Base-by-base conservation (phyloP, 2,329 filamentous ascomycete genomes). In the Colletotrichum sp. region DNA sequence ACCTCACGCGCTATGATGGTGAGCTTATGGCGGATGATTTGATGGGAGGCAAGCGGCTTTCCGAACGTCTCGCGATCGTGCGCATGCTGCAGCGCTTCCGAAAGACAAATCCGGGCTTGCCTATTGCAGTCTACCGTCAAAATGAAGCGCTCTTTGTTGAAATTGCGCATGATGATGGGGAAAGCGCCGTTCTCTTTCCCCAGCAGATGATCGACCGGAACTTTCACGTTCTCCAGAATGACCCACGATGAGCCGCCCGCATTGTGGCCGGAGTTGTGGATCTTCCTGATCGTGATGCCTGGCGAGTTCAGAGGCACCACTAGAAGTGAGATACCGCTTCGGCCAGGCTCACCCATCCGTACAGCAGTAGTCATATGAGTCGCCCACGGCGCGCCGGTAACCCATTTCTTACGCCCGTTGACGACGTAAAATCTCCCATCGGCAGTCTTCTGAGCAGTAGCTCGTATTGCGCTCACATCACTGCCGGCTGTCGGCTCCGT, bases 361-460 rank as follows among this genome's bases (percentile, higher is more conserved):
- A 92, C 90, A 3, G 91, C 91, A 15, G 91, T 90, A 0, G 91
- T 91, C 80, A 89, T 88, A 79, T 91, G 90, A 63, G 90, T 87
- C 15, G 91, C 89, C 85, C 87, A 91, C 2, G 90, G 87, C 16
- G 86, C 89, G 61, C 90, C 90, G 1, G 92, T 93, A 76, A 93
- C 93, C 90, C 91, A 92, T 79, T 92, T 92, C 84, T 93, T 93
- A 65, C 87, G 87, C 1, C 91, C 92, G 70, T 92, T 92, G n/a
- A 93, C 90, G 43, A 92, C 78, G 77, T 92, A 93, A 63, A 84
- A 80, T 38, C 85, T 83, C 0, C 87, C 88, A 47, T 88, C 84
- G 2, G 75, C 15, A 0, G 80, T 76, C 31, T 83, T 84, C 47
- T 82, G 79, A 0, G 92, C 92, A 0, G 89, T 92, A 5, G 92